phyloP scores from a whole-genome alignment of 2,329 filamentous ascomycete species.

The Curvularia eragrostidis region DNA sequence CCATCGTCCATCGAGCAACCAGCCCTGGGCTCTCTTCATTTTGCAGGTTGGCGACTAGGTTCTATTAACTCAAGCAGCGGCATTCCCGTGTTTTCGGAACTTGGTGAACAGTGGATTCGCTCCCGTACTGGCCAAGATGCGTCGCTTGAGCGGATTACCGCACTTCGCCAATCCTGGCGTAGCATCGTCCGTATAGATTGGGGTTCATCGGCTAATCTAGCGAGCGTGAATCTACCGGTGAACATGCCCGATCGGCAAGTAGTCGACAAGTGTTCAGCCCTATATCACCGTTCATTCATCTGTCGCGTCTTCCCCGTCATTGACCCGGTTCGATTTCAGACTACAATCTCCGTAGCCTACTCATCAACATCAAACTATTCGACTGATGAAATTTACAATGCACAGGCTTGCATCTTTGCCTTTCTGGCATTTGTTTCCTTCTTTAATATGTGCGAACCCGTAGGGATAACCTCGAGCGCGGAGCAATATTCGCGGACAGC shows the following conservation, averaged over 20 bases:
- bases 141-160: constrained; percentile 1
- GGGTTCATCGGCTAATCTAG: background rate
- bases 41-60: constrained; percentile 1
- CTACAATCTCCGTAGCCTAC: background rate
- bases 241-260: background rate
- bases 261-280: background rate
- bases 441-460: background rate
- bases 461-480: background rate
- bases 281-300: background rate
- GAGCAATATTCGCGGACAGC: background rate
- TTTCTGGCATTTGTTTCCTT: background rate
- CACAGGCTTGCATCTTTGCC: background rate
- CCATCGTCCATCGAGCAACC: background rate
- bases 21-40: constrained; percentile 1
- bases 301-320: background rate
- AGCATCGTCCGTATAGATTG: background rate
- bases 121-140: background rate
- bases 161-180: constrained; percentile 1
- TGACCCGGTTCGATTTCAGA: background rate
- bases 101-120: background rate
- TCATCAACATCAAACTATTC: background rate
- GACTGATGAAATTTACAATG: background rate
- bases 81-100: background rate
- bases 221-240: background rate
- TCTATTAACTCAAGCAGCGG: background rate